phyloP scores from a whole-genome alignment of 768 basidiomycete species.

The Sistotremastrum suecicum region DNA sequence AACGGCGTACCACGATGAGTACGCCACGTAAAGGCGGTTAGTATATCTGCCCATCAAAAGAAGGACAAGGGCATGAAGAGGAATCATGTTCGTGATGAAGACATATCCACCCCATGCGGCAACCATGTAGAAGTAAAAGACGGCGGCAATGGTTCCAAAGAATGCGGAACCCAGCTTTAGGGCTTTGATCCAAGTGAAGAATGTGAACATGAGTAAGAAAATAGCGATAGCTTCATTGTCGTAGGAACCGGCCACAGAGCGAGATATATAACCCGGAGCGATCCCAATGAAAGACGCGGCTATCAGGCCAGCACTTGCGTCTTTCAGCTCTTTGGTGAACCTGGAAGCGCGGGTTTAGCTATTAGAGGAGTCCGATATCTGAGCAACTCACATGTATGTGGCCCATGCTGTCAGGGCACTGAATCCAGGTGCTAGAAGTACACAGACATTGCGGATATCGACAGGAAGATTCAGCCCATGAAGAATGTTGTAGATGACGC shows the following conservation, averaged over 20 bases:
- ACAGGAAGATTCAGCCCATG: conserved; percentile 86
- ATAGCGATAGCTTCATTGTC: conserved; percentile 99
- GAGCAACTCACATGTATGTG: conserved; percentile 68
- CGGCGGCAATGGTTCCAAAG: conserved; percentile 77
- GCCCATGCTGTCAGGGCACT: conserved; percentile 94
- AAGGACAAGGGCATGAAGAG: conserved; percentile 86
- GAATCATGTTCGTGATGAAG: conserved; percentile 99
- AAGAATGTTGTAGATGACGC: conserved; percentile 88
- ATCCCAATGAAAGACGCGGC: conserved; percentile 98
- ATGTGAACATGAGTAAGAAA: conserved; percentile 99
- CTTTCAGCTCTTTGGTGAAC: conserved; percentile 95
- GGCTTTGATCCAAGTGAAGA: conserved; percentile 94
- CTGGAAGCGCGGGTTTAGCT: conserved; percentile 22
- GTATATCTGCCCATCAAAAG: conserved; percentile 94
- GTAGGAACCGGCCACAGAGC: conserved; percentile 97
- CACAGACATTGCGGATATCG: conserved; percentile 94
- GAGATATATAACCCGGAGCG: conserved; percentile 95
- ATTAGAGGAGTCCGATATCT: neutral
- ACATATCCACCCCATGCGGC: conserved; percentile 99
- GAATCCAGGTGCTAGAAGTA: conserved; percentile 92
- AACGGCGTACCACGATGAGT: conserved; percentile 96
- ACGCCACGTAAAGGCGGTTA: conserved; percentile 83
- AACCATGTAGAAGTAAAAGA: conserved; percentile 99
- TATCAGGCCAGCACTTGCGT: conserved; percentile 87
- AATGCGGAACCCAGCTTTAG: conserved; percentile 88